Conservation (phyloP, 768 basidiomycete genomes). For the Lactarius evosmus region DNA sequence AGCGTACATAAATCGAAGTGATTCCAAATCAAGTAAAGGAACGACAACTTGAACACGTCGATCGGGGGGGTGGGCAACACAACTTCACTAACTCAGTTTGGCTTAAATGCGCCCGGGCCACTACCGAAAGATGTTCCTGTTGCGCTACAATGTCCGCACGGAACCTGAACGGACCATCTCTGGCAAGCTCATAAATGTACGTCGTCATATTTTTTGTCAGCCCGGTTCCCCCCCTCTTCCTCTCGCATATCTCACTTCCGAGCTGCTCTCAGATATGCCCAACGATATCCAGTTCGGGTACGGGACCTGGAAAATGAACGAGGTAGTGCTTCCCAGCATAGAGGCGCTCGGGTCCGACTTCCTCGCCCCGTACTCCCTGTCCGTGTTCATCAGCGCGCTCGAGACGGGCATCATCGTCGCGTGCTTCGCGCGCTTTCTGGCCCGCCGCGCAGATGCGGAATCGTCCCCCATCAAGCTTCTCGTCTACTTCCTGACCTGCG, state of each 20-base stretch:
- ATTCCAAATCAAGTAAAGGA: neutral
- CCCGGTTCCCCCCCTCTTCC: neutral
- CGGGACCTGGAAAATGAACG: neutral
- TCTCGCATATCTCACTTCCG: neutral
- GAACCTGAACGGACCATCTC: neutral
- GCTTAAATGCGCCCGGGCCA: neutral
- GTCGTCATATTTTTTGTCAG: neutral
- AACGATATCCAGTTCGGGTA: neutral
- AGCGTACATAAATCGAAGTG: neutral
- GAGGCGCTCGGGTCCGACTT: slow-evolving; percentile 10
- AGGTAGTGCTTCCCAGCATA: neutral
- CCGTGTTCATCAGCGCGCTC: slow-evolving; percentile 28
- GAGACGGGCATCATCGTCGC: slow-evolving; percentile 32
- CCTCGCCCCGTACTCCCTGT: slow-evolving; percentile 29
- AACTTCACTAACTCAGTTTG: neutral
- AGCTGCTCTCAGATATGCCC: neutral
- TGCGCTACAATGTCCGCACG: neutral
- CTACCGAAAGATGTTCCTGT: neutral
- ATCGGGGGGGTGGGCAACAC: neutral
- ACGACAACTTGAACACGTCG: neutral
- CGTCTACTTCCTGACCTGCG: slow-evolving; percentile 30
- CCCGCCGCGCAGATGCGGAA: slow-evolving; percentile 25
- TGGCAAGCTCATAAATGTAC: neutral
- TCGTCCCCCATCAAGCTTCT: slow-evolving; percentile 23
- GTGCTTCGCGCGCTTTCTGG: slow-evolving; percentile 30